These are phyloP conservation scores for Fomitopsis palustris DNA, from an alignment of 1,284 basidiomycete genomes.

Conservation along the genomic window DNA sequence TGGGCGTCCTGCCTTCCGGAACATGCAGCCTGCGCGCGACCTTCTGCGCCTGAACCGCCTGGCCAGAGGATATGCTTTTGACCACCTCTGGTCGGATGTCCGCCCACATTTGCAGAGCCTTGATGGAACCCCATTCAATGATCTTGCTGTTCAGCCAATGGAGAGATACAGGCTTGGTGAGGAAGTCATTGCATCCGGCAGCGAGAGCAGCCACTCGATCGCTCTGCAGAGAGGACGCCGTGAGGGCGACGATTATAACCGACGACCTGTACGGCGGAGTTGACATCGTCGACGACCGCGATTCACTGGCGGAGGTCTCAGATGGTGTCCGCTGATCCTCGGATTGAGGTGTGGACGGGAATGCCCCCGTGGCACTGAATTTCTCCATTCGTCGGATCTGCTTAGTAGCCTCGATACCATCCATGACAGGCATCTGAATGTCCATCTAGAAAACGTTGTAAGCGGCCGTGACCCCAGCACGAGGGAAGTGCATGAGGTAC, in stretches of 20 bases:
- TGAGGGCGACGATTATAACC: slow-evolving; percentile 98
- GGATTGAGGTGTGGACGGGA: slow-evolving; percentile 62
- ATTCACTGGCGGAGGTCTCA: slow-evolving; percentile 36
- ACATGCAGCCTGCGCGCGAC: slow-evolving; percentile 69
- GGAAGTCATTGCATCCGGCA: slow-evolving; percentile 98
- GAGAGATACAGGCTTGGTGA: slow-evolving; percentile 95
- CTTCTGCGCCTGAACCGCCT: slow-evolving; percentile 58
- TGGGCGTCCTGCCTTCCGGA: slow-evolving; percentile 49
- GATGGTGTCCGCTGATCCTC: slow-evolving; percentile 56
- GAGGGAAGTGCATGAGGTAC: slow-evolving; percentile 25
- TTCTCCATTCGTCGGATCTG: slow-evolving; percentile 90
- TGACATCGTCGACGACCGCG: slow-evolving; percentile 40
- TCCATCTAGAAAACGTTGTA: slow-evolving; percentile 75
- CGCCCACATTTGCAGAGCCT: slow-evolving; percentile 85
- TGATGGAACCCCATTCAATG: slow-evolving; percentile 95
- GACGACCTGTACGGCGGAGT: slow-evolving; percentile 80
- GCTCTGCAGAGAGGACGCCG: slow-evolving; percentile 88
- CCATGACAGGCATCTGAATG: slow-evolving; percentile 99
- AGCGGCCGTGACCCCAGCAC: not conserved
- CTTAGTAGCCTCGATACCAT: slow-evolving; percentile 96
- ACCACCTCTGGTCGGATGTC: slow-evolving; percentile 66
- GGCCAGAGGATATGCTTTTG: slow-evolving; percentile 49
- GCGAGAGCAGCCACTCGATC: slow-evolving; percentile 95
- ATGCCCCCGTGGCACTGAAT: slow-evolving; percentile 63
- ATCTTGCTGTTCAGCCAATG: slow-evolving; percentile 98